Conservation (phyloP, 2,329 filamentous ascomycete species). For the Pseudocercospora eumusae region DNA sequence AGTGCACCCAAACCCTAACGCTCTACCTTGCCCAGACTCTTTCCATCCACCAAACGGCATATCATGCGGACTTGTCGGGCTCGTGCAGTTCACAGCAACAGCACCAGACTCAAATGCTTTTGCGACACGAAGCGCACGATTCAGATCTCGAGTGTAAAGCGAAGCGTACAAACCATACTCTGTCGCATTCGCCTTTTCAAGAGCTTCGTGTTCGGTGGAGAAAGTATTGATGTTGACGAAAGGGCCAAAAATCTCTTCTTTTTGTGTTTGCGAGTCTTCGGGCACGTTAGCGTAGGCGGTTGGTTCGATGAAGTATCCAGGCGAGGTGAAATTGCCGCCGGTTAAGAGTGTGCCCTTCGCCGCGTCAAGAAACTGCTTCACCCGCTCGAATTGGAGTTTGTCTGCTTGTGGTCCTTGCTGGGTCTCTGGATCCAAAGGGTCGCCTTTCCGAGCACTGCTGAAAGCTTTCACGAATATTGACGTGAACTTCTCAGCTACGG, state of each 20-base stretch:
- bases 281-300: conserved; percentile 49
- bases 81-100: conserved; percentile 44
- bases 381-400: not conserved
- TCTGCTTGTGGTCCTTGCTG: not conserved
- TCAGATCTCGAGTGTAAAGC: conserved; percentile 41
- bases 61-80: conserved; percentile 37
- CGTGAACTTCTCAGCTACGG: not conserved
- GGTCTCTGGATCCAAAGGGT: not conserved
- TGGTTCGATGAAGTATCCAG: conserved; percentile 48
- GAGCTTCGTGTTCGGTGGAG: conserved; percentile 37
- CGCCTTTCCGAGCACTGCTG: not conserved
- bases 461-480: not conserved
- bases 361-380: not conserved
- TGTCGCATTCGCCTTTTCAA: conserved; percentile 40
- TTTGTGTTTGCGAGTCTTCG: conserved; percentile 41
- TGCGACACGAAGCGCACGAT: conserved; percentile 42
- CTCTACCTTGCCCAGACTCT: conserved; percentile 30
- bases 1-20: no score
- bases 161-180: conserved; percentile 42
- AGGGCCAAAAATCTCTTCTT: conserved; percentile 43
- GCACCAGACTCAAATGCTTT: conserved; percentile 44
- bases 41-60: conserved; percentile 48
- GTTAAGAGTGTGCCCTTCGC: conserved; percentile 25
- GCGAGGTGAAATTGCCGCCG: not conserved
- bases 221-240: conserved; percentile 42